Percentiles rank a stretch among this genome's conserved stretches.
These are phyloP conservation scores for Ceratonia siliqua DNA, from an alignment of 306 rosid genomes.

Conservation along the genomic window DNA sequence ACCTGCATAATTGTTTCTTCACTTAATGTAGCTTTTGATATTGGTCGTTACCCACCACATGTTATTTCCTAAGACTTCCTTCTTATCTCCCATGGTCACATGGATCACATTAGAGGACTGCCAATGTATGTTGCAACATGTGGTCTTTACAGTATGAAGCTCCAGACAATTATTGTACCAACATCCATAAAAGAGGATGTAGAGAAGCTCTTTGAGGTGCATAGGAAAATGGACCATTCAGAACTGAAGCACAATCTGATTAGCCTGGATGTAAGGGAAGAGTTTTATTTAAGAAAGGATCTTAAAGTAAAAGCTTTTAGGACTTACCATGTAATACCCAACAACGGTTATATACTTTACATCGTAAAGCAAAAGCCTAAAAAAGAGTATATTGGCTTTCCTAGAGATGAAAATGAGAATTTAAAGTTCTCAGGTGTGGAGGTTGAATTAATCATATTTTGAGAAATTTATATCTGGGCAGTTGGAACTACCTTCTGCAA, in stretches of 20 bases:
- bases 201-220: constrained; percentile 76
- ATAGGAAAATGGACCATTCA: constrained; percentile 87
- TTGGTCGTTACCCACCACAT: constrained; percentile 91
- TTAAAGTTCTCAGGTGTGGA: constrained; percentile 78
- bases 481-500: not conserved
- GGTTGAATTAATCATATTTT: constrained; percentile 58
- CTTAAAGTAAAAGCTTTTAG: constrained; percentile 81
- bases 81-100: constrained; percentile 85
- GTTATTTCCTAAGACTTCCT: constrained; percentile 78
- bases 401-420: constrained; percentile 64
- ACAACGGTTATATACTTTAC: constrained; percentile 89
- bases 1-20: constrained; percentile 81
- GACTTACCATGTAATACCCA: constrained; percentile 86
- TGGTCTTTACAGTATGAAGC: constrained; percentile 83
- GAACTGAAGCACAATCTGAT: constrained; percentile 74
- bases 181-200: constrained; percentile 69
- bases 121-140: constrained; percentile 95
- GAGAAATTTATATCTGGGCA: constrained; percentile 14
- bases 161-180: constrained; percentile 84
- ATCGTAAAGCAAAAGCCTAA: constrained; percentile 77
- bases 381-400: constrained; percentile 61
- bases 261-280: constrained; percentile 93
- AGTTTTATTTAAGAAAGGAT: constrained; percentile 65
- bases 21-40: constrained; percentile 76
- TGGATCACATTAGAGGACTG: constrained; percentile 98